Evolutionary conservation across 495 filamentous ascomycete species (phyloP), one percentile per base, ranked within the genome.

Genomic region (Neurospora sp.): DNA sequence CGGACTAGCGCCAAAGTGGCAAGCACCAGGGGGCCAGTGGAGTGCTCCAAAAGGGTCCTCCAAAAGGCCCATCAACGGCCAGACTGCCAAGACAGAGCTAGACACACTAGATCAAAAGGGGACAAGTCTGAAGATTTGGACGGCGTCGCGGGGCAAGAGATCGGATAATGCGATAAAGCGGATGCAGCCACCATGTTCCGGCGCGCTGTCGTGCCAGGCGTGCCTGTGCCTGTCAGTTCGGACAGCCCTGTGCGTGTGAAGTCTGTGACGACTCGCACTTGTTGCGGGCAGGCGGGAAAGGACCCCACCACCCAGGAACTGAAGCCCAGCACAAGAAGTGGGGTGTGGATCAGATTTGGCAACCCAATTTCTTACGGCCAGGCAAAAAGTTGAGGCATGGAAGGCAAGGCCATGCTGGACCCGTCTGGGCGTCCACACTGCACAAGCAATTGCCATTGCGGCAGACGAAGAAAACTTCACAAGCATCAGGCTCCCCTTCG

Each of bases 361-460:
- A 66, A 74, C 73, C 73, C 73, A 74, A 74, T 59, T 44, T 74
- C 70, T 74, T 71, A 23, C 59, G 23, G n/a, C 73, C 59, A 74
- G 69, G 46, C 35, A 70, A 70, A 39, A 38, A 38, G 37, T 70
- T 70, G 54, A 66, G 54, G 54, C 54, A 44, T 35, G 31, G 31
- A 59, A 59, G 48, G 48, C 41, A 73, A 73, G 72, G 40, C 72
- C 72, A 44, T 73, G 54, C 72, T 66, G 54, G 54, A 66, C 54
- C 54, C 54, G 48, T 59, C 48, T 59, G 23, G 48, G 42, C 42
- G 42, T 46, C 42, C 42, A 46, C 42, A 46, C 42, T 46, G 42
- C 42, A 46, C 42, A 46, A 48, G 70, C 70, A 37, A 71, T 72
- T 42, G 31, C 71, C 48, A 69, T 72, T 70, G 40, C 70, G 54